Evolutionary conservation across 2,329 filamentous ascomycete genomes (phyloP).

Genomic region (Fusarium sp.): DNA sequence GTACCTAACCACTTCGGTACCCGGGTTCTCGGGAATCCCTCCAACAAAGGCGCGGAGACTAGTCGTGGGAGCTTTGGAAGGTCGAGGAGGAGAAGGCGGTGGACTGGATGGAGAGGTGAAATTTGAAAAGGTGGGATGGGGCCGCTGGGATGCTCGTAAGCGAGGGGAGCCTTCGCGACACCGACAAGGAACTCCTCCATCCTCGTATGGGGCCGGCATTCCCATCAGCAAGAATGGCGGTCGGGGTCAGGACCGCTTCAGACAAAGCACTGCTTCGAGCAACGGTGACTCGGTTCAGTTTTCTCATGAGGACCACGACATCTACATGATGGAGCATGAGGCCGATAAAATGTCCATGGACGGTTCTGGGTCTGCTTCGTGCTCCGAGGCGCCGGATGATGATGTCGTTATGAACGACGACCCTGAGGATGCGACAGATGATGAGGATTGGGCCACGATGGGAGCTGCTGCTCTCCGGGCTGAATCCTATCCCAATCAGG

Average conservation of each 20-base stretch:
- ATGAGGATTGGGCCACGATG: conserved; percentile 94
- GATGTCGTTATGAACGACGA: conserved; percentile 77
- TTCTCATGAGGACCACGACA: conserved; percentile 73
- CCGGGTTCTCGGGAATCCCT: conserved; percentile 89
- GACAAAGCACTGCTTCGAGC: conserved; percentile 67
- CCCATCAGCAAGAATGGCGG: conserved; percentile 63
- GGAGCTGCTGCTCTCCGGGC: conserved; percentile 85
- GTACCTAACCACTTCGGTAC: conserved; percentile 91
- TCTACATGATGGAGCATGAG: conserved; percentile 82
- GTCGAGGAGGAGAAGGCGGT: conserved; percentile 73
- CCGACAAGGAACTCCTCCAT: conserved; percentile 56
- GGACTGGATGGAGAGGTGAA: conserved; percentile 76
- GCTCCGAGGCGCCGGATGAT: conserved; percentile 78
- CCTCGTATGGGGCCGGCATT: conserved; percentile 63
- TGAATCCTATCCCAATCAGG: conserved; percentile 69
- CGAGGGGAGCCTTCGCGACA: conserved; percentile 70
- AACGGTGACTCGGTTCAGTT: conserved; percentile 79
- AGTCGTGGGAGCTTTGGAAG: conserved; percentile 92
- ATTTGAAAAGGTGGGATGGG: conserved; percentile 98
- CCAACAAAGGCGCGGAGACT: conserved; percentile 90
- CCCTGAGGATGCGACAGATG: conserved; percentile 88
- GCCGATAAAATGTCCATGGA: conserved; percentile 95
- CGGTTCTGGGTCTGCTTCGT: conserved; percentile 76
- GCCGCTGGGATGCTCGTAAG: conserved; percentile 88
- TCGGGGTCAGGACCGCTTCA: conserved; percentile 60